Conservation (phyloP, 23 red algal genomes). For the Gracilaria domingensis region DNA sequence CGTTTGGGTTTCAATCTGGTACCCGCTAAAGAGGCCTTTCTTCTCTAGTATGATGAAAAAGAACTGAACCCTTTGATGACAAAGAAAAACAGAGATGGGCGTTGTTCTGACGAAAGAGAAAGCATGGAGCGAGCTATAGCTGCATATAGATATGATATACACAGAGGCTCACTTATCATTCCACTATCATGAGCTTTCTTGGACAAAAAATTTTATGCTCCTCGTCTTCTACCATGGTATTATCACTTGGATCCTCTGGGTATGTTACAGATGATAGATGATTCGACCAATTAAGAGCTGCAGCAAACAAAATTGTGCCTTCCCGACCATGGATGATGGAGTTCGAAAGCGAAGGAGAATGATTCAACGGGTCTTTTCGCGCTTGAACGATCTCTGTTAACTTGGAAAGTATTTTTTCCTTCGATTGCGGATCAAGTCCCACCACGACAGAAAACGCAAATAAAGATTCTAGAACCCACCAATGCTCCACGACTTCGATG, state of each 20-base stretch:
- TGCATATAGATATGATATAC: conserved; percentile 15
- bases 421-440: neutral
- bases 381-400: conserved; percentile 19
- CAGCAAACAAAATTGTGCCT: conserved; percentile 49
- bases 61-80: conserved; percentile 42
- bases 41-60: neutral
- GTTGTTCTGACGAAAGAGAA: conserved; percentile 24
- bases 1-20: neutral
- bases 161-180: neutral
- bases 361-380: neutral
- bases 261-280: conserved; percentile 11
- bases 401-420: conserved; percentile 6
- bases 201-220: neutral
- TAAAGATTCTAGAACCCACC: conserved; percentile 43
- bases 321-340: conserved; percentile 22
- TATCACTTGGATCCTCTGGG: neutral
- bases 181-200: neutral
- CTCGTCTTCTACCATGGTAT: neutral
- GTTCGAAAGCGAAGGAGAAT: conserved; percentile 26
- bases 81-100: conserved; percentile 53
- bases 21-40: neutral
- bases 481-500: neutral
- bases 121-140: neutral
- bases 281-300: conserved; percentile 41
- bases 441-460: conserved; percentile 39